Evolutionary conservation across 208 protist species (phyloP), one percentile per base, ranked within the genome.

Genomic region (Crithidia expoeki): DNA sequence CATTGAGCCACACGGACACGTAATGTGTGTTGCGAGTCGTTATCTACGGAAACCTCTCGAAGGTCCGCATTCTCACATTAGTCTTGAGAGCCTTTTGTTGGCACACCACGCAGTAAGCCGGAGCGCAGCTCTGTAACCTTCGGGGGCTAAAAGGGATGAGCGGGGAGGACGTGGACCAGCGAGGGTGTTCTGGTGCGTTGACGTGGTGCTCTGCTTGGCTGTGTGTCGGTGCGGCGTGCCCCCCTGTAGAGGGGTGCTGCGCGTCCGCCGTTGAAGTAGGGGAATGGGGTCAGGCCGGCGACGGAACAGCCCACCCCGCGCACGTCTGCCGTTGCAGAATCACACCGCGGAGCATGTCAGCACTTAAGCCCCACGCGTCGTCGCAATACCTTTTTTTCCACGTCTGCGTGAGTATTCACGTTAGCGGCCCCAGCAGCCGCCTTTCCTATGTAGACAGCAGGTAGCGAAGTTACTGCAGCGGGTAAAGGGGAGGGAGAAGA

Each of bases 131-230:
- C 88, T 94, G 88, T 94, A 57, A 92, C 88, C 84, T 81, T 85
- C 76, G 80, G 82, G 87, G 84, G 80, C 84, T 86, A 55, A 50
- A 25, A 17, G 60, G 72, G 57, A 55, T 34, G 25, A 91, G 82
- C 75, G 82, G 64, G 73, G 74, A 73, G 23, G 34, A 70, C 68
- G 67, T 90, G 86, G 85, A 92, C 60, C 74, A 92, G 89, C 78
- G 63, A 87, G 76, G 84, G 81, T 83, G 80, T 68, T 27, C 44
- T 73, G 89, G 79, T 88, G 86, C 86, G 89, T 94, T 89, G 86
- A 94, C 89, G 76, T 80, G 89, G 89, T 89, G 89, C 82, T 90
- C 89, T 94, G 81, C 85, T 92, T 94, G 89, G 83, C 83, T 84
- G 79, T 83, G 84, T 88, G 89, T 94, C 85, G 79, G 83, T 72